Base-by-base conservation (phyloP, 2,329 filamentous ascomycete species). In the Nannizzia gypsea region DNA sequence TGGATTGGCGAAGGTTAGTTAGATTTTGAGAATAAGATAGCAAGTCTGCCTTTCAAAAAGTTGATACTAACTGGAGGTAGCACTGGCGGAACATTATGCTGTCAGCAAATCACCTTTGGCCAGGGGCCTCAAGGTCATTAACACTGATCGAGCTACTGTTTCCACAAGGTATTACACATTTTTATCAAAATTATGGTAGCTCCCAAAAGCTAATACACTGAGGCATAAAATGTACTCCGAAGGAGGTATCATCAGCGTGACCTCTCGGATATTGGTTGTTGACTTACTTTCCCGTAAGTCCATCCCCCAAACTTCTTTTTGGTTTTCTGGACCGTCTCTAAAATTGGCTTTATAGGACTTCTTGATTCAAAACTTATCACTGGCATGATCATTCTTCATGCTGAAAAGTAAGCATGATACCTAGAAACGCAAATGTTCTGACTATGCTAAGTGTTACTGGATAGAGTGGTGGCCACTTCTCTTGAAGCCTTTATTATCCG, bases 161-260 rank as follows among this genome's bases (percentile, higher is more conserved):
- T 84, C 84, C 2, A 85, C 87, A 56, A 83, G 77, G 77, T 78
- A 66, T 68, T n/a, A 9, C 52, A 17, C 17, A 36, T 13, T 56
- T 20, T 57, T 17, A 26, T 42, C 31, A 13, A 36, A 48, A 56
- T 5, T 13, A 24, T 26, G 5, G 44, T 31, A 38, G 52, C 31
- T 28, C 5, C 50, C 17, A 40, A 48, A 61, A 55, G n/a, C 31
- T 9, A 20, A 54, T 59, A 66, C 63, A 50, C 13, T 6, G 5
- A 60, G 93, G 67, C 90, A 96, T 78, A 95, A 91, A 76, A 87
- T 96, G 81, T 99, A 99, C 73, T 79, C 83, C 1, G 81, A 84
- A 61, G 93, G 93, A 11, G 93, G 93, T 56, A 88, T 97, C 66
- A 91, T 96, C 76, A 96, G 90, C 74, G 88, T 99, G 70, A 99